A percentile compares a stretch with the other conserved stretches of the same genome.
Evolutionary conservation across 78 protist genomes (phyloP).

Genomic region (Dictyostelium purpureum): DNA sequence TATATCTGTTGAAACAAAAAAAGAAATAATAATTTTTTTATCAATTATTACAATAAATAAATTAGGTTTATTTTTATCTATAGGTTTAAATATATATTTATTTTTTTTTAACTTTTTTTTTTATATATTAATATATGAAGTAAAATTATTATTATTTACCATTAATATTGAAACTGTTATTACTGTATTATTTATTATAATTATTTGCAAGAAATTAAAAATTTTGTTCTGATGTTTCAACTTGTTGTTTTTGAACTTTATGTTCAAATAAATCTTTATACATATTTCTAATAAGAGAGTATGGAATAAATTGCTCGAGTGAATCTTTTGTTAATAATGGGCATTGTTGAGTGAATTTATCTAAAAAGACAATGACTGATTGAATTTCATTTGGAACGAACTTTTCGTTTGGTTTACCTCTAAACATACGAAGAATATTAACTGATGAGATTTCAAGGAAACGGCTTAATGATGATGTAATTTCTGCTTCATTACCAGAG

Average conservation of each 20-base stretch:
- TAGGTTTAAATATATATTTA: too few relatives aligned
- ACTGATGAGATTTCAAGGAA: slow-evolving; percentile 70
- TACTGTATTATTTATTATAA: neutral
- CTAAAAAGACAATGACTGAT: slow-evolving; percentile 55
- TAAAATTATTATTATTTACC: neutral
- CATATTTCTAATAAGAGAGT: slow-evolving; percentile 79
- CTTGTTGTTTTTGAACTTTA: slow-evolving; percentile 3
- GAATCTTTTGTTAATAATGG: slow-evolving; percentile 68
- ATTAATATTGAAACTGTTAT: too few relatives aligned
- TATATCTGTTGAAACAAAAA: too few relatives aligned
- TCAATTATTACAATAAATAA: too few relatives aligned
- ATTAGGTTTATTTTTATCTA: too few relatives aligned
- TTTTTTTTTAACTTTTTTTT: too few relatives aligned
- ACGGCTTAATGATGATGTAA: neutral
- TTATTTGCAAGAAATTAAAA: neutral
- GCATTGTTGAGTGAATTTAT: slow-evolving; percentile 74
- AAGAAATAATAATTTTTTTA: too few relatives aligned
- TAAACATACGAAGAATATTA: slow-evolving; percentile 36
- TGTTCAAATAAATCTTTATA: slow-evolving; percentile 46
- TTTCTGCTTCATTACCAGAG: slow-evolving; percentile 64
- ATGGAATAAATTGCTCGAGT: slow-evolving; percentile 70
- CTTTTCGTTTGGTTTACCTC: neutral
- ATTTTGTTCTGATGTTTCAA: slow-evolving; percentile 47
- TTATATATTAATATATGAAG: too few relatives aligned
- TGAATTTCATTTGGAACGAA: slow-evolving; percentile 47